phyloP scores from a whole-genome alignment of 176 grass and related monocot genomes.

The Paspalum vaginatum region DNA sequence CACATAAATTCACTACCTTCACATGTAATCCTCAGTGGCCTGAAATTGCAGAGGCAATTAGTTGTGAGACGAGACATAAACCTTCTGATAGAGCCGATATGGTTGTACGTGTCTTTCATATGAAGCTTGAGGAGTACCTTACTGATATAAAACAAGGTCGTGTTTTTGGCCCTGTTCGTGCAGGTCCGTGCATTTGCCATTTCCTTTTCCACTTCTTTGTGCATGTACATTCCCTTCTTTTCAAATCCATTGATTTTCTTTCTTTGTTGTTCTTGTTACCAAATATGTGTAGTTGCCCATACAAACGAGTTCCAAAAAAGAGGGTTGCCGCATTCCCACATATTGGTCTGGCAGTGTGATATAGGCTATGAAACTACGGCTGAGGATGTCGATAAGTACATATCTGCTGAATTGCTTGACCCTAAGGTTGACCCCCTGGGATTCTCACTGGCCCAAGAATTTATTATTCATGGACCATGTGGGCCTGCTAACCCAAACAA shows the following conservation, averaged over 20 bases:
- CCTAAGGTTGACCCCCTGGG: background rate
- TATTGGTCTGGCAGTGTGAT: background rate
- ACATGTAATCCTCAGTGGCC: background rate
- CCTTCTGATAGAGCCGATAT: background rate
- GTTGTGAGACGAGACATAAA: background rate
- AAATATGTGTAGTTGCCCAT: background rate
- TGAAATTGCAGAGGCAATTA: background rate
- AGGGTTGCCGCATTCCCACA: background rate
- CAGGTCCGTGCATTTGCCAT: background rate
- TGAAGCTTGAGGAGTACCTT: background rate
- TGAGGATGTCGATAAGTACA: background rate
- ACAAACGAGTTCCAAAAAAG: background rate
- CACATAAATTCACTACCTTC: background rate
- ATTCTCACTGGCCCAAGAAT: too few species aligned
- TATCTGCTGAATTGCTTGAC: background rate
- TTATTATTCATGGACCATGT: too few species aligned
- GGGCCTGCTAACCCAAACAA: too few species aligned
- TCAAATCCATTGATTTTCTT: too few species aligned
- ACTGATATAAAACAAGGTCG: background rate
- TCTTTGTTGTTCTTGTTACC: too few species aligned
- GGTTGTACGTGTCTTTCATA: background rate
- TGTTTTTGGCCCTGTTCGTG: background rate
- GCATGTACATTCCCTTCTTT: too few species aligned
- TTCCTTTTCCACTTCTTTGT: too few species aligned
- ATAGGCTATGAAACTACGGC: background rate